Conservation (phyloP, 1,284 basidiomycete species). For the Peniophora sp. region DNA sequence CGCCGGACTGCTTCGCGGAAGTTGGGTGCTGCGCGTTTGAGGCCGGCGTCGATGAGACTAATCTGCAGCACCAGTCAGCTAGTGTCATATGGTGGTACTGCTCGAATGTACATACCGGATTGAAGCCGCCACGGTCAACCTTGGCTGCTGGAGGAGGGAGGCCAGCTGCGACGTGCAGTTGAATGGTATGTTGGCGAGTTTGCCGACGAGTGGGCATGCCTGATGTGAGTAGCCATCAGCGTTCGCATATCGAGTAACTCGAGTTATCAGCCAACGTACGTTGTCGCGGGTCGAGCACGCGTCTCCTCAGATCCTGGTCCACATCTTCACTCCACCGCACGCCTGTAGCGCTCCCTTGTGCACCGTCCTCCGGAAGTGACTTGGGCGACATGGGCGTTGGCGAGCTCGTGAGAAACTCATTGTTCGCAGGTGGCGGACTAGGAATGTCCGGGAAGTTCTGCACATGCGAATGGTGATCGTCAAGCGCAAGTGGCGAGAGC, state of each 20-base stretch:
- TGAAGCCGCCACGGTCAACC: background rate
- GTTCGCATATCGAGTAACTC: background rate
- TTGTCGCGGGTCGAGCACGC: background rate
- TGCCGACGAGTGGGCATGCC: background rate
- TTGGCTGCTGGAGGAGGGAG: background rate
- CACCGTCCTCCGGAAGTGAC: no score
- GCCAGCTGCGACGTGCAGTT: background rate
- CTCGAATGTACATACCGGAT: background rate
- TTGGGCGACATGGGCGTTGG: background rate
- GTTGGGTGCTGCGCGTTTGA: conserved; percentile 51
- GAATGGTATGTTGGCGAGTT: background rate
- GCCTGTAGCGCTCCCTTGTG: background rate
- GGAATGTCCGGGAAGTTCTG: no score
- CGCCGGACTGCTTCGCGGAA: conserved; percentile 43
- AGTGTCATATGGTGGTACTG: background rate
- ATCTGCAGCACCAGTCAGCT: conserved; percentile 10
- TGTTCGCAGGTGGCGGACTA: background rate
- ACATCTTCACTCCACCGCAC: background rate
- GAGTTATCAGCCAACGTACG: no score
- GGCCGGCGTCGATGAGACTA: conserved; percentile 64
- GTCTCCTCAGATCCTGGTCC: background rate
- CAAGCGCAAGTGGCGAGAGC: no score
- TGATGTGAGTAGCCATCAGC: background rate
- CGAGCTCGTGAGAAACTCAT: background rate
- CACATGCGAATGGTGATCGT: no score